phyloP scores from a whole-genome alignment of 148 eudicot species.

The Spergularia bocconei region DNA sequence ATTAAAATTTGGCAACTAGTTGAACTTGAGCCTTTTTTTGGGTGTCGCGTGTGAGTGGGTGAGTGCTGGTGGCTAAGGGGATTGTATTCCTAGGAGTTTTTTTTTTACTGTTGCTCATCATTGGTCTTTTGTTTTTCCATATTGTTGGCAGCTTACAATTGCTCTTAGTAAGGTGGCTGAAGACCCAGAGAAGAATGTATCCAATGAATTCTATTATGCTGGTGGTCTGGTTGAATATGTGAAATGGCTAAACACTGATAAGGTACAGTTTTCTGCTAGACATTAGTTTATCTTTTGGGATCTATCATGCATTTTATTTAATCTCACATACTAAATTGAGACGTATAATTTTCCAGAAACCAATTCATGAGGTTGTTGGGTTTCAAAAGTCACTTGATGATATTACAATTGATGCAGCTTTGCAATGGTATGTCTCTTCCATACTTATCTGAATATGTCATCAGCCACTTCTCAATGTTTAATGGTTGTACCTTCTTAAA shows the following conservation, averaged over 20 bases:
- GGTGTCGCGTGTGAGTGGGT: too few species aligned
- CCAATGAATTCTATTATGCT: conserved; percentile 75
- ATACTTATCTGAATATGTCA: background rate
- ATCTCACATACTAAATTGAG: conserved; percentile 22
- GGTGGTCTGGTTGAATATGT: conserved; percentile 94
- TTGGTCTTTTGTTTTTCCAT: conserved; percentile 10
- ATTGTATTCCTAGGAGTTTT: background rate
- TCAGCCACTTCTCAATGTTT: background rate
- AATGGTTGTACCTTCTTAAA: background rate
- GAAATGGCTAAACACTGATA: conserved; percentile 90
- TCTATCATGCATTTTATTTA: background rate
- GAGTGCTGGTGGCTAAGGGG: too few species aligned
- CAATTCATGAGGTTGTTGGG: conserved; percentile 82
- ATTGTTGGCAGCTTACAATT: conserved; percentile 60
- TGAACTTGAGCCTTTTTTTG: too few species aligned
- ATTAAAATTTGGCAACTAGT: too few species aligned
- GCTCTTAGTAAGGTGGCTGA: conserved; percentile 59
- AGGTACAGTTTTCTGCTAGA: conserved; percentile 38
- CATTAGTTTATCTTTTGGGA: conserved; percentile 9
- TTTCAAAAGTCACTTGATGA: conserved; percentile 76
- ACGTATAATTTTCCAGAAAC: conserved; percentile 51
- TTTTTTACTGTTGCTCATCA: background rate
- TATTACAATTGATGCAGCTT: conserved; percentile 71
- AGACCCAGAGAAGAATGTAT: conserved; percentile 54
- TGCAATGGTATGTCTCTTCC: conserved; percentile 65